Conservation (phyloP, 495 filamentous ascomycete species). For the Penicillium flavigenum region DNA sequence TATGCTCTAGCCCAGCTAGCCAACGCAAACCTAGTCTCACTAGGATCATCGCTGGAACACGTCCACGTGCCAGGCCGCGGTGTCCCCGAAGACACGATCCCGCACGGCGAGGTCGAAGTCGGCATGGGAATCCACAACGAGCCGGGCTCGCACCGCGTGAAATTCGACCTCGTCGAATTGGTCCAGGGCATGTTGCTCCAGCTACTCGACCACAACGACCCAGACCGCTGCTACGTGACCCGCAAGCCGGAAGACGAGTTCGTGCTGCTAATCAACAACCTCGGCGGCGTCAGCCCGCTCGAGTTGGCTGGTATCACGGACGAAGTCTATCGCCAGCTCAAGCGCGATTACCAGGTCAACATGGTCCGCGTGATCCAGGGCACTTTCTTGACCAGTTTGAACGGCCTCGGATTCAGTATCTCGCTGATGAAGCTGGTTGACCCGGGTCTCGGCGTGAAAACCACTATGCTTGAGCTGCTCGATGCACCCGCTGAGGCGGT, state of each 20-base stretch:
- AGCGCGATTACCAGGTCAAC: slow-evolving; percentile 63
- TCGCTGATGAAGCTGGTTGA: slow-evolving; percentile 78
- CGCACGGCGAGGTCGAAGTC: slow-evolving; percentile 77
- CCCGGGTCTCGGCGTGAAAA: slow-evolving; percentile 73
- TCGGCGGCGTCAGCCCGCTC: slow-evolving; percentile 85
- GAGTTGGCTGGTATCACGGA: slow-evolving; percentile 86
- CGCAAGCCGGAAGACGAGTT: slow-evolving; percentile 60
- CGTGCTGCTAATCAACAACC: slow-evolving; percentile 87
- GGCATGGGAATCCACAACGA: slow-evolving; percentile 99
- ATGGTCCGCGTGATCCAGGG: slow-evolving; percentile 63
- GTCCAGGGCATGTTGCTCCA: slow-evolving; percentile 79
- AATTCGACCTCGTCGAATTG: slow-evolving; percentile 65
- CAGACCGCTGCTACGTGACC: slow-evolving; percentile 76
- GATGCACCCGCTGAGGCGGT: slow-evolving; percentile 82
- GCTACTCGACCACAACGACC: slow-evolving; percentile 73
- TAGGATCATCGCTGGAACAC: slow-evolving; percentile 83
- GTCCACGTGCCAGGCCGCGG: slow-evolving; percentile 88
- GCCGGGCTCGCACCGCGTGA: slow-evolving; percentile 71
- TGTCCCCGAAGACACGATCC: slow-evolving; percentile 54
- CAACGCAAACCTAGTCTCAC: slow-evolving; percentile 74
- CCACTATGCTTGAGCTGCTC: slow-evolving; percentile 78
- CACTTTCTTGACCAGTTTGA: slow-evolving; percentile 78
- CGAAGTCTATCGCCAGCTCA: slow-evolving; percentile 82
- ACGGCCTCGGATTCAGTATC: slow-evolving; percentile 90
- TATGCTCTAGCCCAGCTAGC: slow-evolving; percentile 67